phyloP scores from a whole-genome alignment of 768 basidiomycete genomes.

The Tylopilus sp. region DNA sequence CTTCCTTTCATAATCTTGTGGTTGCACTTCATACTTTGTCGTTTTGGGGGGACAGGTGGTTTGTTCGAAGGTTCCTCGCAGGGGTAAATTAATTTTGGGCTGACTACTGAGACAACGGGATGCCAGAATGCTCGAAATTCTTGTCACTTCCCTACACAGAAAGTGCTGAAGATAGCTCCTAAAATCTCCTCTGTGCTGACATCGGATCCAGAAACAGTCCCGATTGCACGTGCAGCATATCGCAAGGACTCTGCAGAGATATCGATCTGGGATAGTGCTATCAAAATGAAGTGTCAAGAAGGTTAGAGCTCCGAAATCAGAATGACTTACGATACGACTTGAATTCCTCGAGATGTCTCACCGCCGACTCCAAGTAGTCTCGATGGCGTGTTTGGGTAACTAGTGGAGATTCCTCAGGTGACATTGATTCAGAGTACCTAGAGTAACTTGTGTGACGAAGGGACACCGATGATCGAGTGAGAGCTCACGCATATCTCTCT shows the following conservation, averaged over 20 bases:
- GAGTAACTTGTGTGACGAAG: not conserved
- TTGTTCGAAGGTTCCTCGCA: not conserved
- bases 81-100: slow-evolving; percentile 2
- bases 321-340: slow-evolving; percentile 27
- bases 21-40: not conserved
- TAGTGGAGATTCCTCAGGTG: slow-evolving; percentile 42
- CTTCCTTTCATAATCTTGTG: not conserved
- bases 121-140: not conserved
- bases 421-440: slow-evolving; percentile 22
- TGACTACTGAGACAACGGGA: not conserved
- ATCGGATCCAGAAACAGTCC: slow-evolving; percentile 67
- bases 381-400: slow-evolving; percentile 82
- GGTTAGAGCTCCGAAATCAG: not conserved
- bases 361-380: slow-evolving; percentile 65
- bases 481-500: slow-evolving; percentile 25
- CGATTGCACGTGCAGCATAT: slow-evolving; percentile 81
- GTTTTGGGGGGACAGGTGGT: not conserved
- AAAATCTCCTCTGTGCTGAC: slow-evolving; percentile 83
- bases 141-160: slow-evolving; percentile 81
- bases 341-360: slow-evolving; percentile 35
- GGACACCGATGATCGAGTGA: not conserved
- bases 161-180: slow-evolving; percentile 78
- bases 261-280: slow-evolving; percentile 70
- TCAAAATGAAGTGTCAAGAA: slow-evolving; percentile 1
- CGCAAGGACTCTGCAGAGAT: slow-evolving; percentile 84